Conservation (phyloP, 305 asterid genomes). For the Fraxinus paxiana region DNA sequence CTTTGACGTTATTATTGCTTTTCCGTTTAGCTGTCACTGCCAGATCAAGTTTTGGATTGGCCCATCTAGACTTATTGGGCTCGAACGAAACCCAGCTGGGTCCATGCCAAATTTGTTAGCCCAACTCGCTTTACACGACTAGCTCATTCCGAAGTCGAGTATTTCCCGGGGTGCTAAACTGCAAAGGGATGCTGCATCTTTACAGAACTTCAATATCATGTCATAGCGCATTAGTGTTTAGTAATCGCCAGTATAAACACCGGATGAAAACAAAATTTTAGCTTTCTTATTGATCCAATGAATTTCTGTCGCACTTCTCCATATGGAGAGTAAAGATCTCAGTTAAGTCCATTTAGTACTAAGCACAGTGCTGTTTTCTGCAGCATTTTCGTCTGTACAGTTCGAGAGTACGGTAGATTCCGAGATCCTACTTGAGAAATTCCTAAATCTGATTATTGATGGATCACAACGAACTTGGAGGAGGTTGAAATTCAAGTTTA, state of each 20-base stretch:
- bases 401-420: conserved; percentile 8
- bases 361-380: background rate
- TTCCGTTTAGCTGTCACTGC: background rate
- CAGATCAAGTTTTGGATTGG: background rate
- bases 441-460: background rate
- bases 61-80: background rate
- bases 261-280: background rate
- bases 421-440: background rate
- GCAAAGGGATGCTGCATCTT: background rate
- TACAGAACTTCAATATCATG: background rate
- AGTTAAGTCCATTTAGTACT: background rate
- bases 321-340: background rate
- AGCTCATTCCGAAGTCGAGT: background rate
- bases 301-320: background rate
- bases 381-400: background rate
- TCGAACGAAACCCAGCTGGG: background rate
- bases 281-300: background rate
- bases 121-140: background rate
- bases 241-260: background rate
- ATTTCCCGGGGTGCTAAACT: background rate
- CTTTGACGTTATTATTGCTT: background rate
- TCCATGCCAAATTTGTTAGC: background rate
- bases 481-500: background rate
- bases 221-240: background rate
- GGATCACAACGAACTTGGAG: background rate